Evolutionary conservation across 768 basidiomycete species (phyloP), one percentile per base, ranked within the genome.

Genomic region (Phylloporus arenicola): DNA sequence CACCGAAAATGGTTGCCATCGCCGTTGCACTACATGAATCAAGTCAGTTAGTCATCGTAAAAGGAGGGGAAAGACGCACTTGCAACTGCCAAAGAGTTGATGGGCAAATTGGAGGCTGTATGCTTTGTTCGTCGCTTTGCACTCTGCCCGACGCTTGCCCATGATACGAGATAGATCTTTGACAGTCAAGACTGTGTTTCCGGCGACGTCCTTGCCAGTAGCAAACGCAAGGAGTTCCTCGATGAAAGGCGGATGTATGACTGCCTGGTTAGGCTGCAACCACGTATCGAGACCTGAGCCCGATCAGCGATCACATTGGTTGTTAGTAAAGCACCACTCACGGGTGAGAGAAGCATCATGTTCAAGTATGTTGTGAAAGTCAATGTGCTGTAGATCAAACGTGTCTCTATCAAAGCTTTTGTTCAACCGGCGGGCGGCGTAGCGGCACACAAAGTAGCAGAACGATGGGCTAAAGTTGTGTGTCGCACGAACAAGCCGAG

Each of bases 401-500:
- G 69, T 78, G 52, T 81, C 86, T 3, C 49, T 80, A 48, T 58
- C 57, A 56, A 83, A 88, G 35, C 68, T 73, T 54, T 75, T 82
- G 7, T 73, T 70, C 47, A 91, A 63, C 70, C 83, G 71, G 7
- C 71, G 62, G 6, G 88, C 83, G 2, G 76, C 73, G 61, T 69
- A 79, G 48, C 77, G 78, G 20, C 83, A 78, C 0, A 82, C 80
- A 61, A 79, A 86, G 58, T 70, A 74, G 57, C 79, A 81, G 70
- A 88, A 86, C 0, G 79, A 75, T 0, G 82, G 71, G 3, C 79
- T 71, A 51, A 88, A 86, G 68, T 89, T 88, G 73, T 75, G 89
- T 1, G 82, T 79, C 22, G 70, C 40, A 3, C 73, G 74, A 55
- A 85, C 69, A 3, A 59, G 66, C 3, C 43, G 29, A 2, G 56